Conservation (phyloP, 768 basidiomycete species). For the Chalciporus piperatus region DNA sequence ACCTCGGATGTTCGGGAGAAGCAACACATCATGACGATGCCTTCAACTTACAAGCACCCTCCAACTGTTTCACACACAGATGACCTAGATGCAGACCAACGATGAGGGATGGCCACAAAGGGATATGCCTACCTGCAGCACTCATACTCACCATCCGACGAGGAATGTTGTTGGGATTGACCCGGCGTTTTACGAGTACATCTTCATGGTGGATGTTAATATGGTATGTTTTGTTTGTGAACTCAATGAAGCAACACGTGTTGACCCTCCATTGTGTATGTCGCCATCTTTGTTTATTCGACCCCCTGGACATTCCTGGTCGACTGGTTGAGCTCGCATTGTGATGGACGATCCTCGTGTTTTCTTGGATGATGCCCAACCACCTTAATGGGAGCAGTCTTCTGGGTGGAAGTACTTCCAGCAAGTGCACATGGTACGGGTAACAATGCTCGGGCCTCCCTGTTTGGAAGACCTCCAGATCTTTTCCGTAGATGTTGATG, state of each 20-base stretch:
- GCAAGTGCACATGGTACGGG: slow-evolving; percentile 57
- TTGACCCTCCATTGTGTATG: too few relatives aligned
- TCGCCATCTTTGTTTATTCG: too few relatives aligned
- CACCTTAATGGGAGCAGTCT: slow-evolving; percentile 36
- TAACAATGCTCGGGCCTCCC: slow-evolving; percentile 53
- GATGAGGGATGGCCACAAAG: slow-evolving; percentile 66
- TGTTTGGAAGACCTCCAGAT: slow-evolving; percentile 70
- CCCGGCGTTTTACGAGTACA: too few relatives aligned
- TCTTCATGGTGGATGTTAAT: too few relatives aligned
- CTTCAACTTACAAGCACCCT: slow-evolving; percentile 54
- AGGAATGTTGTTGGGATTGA: too few relatives aligned
- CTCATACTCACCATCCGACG: too few relatives aligned
- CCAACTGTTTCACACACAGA: slow-evolving; percentile 50
- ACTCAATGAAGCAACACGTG: too few relatives aligned
- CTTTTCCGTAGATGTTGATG: slow-evolving; percentile 45
- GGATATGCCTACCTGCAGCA: slow-evolving; percentile 54
- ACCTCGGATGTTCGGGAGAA: too few relatives aligned
- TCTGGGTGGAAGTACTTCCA: slow-evolving; percentile 51
- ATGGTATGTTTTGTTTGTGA: too few relatives aligned
- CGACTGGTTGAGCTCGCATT: too few relatives aligned
- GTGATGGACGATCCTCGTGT: slow-evolving; percentile 60
- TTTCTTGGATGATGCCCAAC: slow-evolving; percentile 33
- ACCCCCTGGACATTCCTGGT: too few relatives aligned
- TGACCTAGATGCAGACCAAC: slow-evolving; percentile 71
- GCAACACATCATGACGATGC: too few relatives aligned